phyloP scores from a whole-genome alignment of 2,329 filamentous ascomycete species.

The Penicillium vulpinum region DNA sequence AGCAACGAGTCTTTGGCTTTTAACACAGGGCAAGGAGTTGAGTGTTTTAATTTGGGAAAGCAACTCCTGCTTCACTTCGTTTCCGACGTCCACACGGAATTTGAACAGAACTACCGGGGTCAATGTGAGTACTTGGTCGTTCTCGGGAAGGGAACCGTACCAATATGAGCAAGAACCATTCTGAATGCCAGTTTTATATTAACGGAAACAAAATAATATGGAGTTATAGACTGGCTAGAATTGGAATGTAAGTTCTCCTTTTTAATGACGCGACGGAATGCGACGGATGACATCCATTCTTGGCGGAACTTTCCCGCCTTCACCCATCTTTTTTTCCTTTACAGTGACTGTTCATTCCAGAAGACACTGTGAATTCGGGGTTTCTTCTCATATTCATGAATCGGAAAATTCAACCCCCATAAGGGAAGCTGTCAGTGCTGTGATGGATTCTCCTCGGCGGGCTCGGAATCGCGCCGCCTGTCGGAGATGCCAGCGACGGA shows the following conservation, averaged over 20 bases:
- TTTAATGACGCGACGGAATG: background rate
- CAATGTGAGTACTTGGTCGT: background rate
- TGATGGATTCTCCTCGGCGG: slow-evolving; percentile 30
- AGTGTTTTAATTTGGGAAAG: slow-evolving; percentile 51
- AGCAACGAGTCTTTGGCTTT: slow-evolving; percentile 51
- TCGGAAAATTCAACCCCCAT: background rate
- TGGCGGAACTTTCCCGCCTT: slow-evolving; percentile 3
- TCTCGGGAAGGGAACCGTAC: slow-evolving; percentile 8
- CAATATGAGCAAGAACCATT: slow-evolving; percentile 31
- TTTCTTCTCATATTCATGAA: background rate
- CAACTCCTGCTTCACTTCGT: slow-evolving; percentile 49
- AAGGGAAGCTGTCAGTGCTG: too few species aligned
- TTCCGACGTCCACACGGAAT: slow-evolving; percentile 46
- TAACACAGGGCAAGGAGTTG: slow-evolving; percentile 51
- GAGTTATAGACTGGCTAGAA: background rate
- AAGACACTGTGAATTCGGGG: too few species aligned
- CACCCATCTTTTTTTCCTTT: background rate
- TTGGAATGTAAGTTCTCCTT: background rate
- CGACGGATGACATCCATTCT: slow-evolving; percentile 2
- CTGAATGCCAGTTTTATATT: slow-evolving; percentile 1
- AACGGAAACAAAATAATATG: background rate
- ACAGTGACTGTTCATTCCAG: background rate
- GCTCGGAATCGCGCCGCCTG: slow-evolving; percentile 37
- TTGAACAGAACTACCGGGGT: slow-evolving; percentile 51
- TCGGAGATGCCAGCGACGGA: slow-evolving; percentile 49